Evolutionary conservation across 2,329 filamentous ascomycete genomes (phyloP).

Genomic region (Sphaceloma murrayae): DNA sequence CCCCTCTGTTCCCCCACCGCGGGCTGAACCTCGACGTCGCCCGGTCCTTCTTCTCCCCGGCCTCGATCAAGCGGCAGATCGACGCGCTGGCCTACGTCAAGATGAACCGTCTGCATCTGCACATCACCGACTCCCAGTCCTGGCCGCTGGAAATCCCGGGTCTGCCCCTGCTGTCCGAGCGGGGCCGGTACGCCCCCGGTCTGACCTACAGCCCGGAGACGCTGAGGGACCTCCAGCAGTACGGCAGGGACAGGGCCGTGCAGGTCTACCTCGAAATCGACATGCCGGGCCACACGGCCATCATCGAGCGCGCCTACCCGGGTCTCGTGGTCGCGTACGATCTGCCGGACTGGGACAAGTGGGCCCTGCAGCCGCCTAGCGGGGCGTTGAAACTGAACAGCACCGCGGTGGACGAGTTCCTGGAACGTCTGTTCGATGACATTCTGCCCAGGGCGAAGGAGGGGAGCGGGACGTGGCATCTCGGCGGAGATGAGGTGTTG

Average conservation of each 20-base stretch:
- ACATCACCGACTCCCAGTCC: constrained; percentile 73
- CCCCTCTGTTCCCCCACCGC: constrained; percentile 64
- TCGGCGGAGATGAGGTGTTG: constrained; percentile 82
- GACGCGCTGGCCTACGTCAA: constrained; percentile 71
- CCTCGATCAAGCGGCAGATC: constrained; percentile 63
- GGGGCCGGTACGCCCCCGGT: constrained; percentile 62
- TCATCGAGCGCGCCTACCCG: constrained; percentile 56
- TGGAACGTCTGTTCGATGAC: constrained; percentile 65
- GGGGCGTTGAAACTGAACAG: constrained; percentile 69
- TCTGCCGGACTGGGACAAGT: constrained; percentile 45
- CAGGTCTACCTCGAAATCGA: constrained; percentile 69
- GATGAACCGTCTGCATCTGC: constrained; percentile 71
- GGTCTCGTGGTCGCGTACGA: constrained; percentile 59
- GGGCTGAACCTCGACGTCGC: constrained; percentile 72
- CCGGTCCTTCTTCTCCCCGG: constrained; percentile 59
- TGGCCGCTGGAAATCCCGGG: constrained; percentile 76
- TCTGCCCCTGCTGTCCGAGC: constrained; percentile 59
- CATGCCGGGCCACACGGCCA: constrained; percentile 68
- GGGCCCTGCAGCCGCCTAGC: constrained; percentile 46
- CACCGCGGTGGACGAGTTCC: constrained; percentile 57
- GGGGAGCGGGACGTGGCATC: constrained; percentile 70
- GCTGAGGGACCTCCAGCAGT: constrained; percentile 57
- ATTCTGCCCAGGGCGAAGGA: constrained; percentile 61
- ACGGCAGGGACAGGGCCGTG: constrained; percentile 59
- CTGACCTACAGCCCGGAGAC: constrained; percentile 59